These are phyloP conservation scores for Massospora cicadina DNA, from an alignment of 371 early-diverging fungal genomes.

Conservation along the genomic window DNA sequence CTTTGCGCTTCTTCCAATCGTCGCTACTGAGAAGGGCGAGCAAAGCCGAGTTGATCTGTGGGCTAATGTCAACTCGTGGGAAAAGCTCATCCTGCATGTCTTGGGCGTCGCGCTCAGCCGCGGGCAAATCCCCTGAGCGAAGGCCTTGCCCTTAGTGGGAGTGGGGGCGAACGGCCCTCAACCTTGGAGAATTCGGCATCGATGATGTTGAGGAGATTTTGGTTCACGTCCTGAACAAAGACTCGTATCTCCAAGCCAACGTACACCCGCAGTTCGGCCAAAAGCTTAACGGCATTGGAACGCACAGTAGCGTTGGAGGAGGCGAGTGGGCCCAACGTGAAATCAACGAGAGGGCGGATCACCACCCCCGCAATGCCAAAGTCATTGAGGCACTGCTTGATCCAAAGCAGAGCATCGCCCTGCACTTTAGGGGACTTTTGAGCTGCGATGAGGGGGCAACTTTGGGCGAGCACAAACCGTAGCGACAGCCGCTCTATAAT, in stretches of 20 bases:
- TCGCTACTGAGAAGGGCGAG: conserved; percentile 25
- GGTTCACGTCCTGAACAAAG: conserved; percentile 70
- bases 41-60: conserved; percentile 24
- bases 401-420: conserved; percentile 70
- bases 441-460: conserved; percentile 51
- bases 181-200: conserved; percentile 87
- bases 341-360: conserved; percentile 13
- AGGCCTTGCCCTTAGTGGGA: conserved; percentile 53
- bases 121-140: conserved; percentile 11
- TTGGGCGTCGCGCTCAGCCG: conserved; percentile 17
- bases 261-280: conserved; percentile 64
- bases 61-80: conserved; percentile 64
- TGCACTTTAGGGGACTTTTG: conserved; percentile 81
- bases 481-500: conserved; percentile 58
- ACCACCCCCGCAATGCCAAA: conserved; percentile 8
- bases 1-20: conserved; percentile 92
- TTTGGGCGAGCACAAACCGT: conserved; percentile 55
- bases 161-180: conserved; percentile 51
- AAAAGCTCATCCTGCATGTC: conserved; percentile 67
- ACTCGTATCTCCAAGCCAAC: conserved; percentile 59
- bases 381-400: conserved; percentile 41
- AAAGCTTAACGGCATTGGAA: conserved; percentile 48
- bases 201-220: conserved; percentile 55
- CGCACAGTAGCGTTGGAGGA: conserved; percentile 76
- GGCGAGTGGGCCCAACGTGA: conserved; percentile 50